Evolutionary conservation across 2,329 filamentous ascomycete genomes (phyloP), one percentile per base, ranked within the genome.

Genomic region (Fusarium sp.): DNA sequence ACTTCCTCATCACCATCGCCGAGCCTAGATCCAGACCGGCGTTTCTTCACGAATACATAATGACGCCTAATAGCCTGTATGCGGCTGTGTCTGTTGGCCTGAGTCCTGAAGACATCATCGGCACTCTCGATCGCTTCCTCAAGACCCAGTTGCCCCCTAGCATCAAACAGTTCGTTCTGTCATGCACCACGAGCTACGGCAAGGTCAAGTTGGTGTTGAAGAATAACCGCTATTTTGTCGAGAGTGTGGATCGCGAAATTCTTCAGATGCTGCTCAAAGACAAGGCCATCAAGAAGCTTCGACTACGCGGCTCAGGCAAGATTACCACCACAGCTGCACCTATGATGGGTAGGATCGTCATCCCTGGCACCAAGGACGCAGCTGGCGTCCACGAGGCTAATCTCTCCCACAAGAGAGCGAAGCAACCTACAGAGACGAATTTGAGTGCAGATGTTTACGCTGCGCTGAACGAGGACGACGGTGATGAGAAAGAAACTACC

Each of bases 121-220:
- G 91, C 73, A 93, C 94, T 61, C 87, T 98, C 45, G 93, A 97
- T 77, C 90, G 92, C 41, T 91, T 97, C 76, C 93, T 93, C 10
- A 98, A 98, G 84, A 95, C 92, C 2, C 90, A 92, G 7, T 86
- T 98, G 18, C 94, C 95, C 0, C 87, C 92, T 7, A 88, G 89
- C 34, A 92, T 97, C 70, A 89, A 90, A 67, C 84, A 89, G 13
- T 97, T 94, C 81, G 94, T 94, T 73, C 80, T 81, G 48, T 90
- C 91, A 63, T 95, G 94, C 67, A 95, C 94, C 13, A 91, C 92
- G 69, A 95, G 93, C 50, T 97, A 95, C 80, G 95, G 95, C 68
- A 97, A 97, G 82, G 94, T 97, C 50, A 95, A 97, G 81, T 89
- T 98, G 61, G 95, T 98, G 48, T 83, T 98, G 71, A 96, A 97